Conservation (phyloP, 2,329 filamentous ascomycete species). For the Zelopaecilomyces penicillatus region DNA sequence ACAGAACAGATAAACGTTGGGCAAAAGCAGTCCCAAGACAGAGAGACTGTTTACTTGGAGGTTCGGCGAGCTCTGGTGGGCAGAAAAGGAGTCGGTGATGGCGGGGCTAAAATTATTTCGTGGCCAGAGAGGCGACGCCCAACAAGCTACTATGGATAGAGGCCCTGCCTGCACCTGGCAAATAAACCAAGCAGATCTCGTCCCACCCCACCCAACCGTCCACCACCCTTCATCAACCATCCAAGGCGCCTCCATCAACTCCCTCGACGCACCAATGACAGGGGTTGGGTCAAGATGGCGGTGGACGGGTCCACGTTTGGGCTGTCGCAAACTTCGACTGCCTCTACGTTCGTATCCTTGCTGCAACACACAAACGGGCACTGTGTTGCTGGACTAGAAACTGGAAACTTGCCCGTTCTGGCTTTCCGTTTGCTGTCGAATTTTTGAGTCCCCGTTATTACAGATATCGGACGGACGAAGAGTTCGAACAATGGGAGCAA, state of each 20-base stretch:
- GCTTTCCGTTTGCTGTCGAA: no score
- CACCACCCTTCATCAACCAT: neutral
- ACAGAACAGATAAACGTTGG: no score
- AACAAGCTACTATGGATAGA: constrained; percentile 2
- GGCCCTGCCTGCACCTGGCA: constrained; percentile 6
- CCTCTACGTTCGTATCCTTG: neutral
- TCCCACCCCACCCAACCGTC: constrained; percentile 7
- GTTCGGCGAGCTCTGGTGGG: constrained; percentile 7
- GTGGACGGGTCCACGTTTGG: no score
- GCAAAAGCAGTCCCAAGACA: neutral
- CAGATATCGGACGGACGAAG: no score
- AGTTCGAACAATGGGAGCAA: no score
- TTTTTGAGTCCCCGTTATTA: no score
- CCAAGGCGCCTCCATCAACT: no score
- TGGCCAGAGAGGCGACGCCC: constrained; percentile 17
- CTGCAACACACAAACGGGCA: neutral
- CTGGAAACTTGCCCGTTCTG: no score
- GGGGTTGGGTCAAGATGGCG: no score
- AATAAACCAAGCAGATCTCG: constrained; percentile 3
- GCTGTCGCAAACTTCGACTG: neutral
- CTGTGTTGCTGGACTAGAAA: neutral
- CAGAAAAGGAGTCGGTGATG: constrained; percentile 26
- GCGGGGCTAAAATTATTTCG: constrained; percentile 34
- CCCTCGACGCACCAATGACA: no score
- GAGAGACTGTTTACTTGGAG: constrained; percentile 3